These are phyloP conservation scores for Punica granatum DNA, from an alignment of 345 rosid genomes.

Conservation along the genomic window DNA sequence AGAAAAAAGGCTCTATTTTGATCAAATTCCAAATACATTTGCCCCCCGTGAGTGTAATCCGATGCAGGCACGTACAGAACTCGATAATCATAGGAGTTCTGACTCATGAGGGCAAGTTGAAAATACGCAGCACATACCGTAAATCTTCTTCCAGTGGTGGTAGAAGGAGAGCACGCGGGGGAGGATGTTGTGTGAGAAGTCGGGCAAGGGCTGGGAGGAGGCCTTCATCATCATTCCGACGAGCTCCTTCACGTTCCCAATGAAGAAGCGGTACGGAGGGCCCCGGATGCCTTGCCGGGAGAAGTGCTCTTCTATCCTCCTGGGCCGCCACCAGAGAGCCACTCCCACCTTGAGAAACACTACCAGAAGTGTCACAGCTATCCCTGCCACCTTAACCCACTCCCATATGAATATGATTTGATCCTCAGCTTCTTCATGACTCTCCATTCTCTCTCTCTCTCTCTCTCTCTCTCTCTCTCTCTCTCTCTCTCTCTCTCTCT, in stretches of 20 bases:
- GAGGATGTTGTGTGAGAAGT: constrained; percentile 94
- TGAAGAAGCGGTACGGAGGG: constrained; percentile 92
- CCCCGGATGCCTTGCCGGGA: constrained; percentile 91
- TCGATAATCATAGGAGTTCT: no score
- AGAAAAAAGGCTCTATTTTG: no score
- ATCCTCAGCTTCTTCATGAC: neutral
- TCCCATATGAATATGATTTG: constrained; percentile 13
- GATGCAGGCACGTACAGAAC: no score
- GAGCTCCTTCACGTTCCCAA: constrained; percentile 88
- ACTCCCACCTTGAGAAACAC: constrained; percentile 40
- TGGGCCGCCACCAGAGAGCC: constrained; percentile 86
- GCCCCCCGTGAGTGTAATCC: neutral
- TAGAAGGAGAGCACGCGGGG: constrained; percentile 93
- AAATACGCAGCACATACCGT: constrained; percentile 34
- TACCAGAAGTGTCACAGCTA: constrained; percentile 27
- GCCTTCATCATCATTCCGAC: constrained; percentile 87
- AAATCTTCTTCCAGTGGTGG: constrained; percentile 94
- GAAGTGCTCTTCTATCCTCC: constrained; percentile 89
- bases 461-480: neutral
- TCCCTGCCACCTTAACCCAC: constrained; percentile 40
- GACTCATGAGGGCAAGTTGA: no score
- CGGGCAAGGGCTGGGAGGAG: constrained; percentile 92
- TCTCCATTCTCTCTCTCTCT: neutral
- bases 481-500: neutral
- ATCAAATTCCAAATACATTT: neutral